Percentiles rank a stretch among this genome's conserved stretches.
phyloP scores from a whole-genome alignment of 2,329 filamentous ascomycete species.

The Lachnum nothofagi region DNA sequence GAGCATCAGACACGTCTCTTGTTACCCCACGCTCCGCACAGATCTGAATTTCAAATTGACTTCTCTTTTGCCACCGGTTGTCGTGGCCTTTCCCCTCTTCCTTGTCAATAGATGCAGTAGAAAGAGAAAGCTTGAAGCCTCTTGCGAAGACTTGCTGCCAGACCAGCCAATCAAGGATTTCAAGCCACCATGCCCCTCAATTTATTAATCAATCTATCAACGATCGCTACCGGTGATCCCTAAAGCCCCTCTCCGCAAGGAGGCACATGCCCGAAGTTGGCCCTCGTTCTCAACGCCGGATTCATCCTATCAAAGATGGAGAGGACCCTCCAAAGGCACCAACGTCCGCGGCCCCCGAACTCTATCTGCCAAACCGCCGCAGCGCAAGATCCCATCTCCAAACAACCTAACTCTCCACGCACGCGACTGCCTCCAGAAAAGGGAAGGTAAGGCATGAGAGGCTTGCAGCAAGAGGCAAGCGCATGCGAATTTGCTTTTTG shows the following conservation, averaged over 20 bases:
- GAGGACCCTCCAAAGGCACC: too few species aligned
- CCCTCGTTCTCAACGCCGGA: neutral
- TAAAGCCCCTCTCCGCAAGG: constrained; percentile 5
- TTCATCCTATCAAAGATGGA: too few species aligned
- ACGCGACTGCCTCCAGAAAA: neutral
- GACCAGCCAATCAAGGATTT: constrained; percentile 1
- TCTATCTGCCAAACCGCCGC: neutral
- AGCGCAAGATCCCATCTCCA: neutral
- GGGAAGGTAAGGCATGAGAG: neutral
- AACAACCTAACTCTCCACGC: neutral
- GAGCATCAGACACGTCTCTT: neutral
- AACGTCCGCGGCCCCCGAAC: neutral
- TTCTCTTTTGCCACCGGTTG: constrained; percentile 8
- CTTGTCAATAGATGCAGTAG: neutral
- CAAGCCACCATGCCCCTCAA: constrained; percentile 5
- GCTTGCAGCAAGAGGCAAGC: too few species aligned
- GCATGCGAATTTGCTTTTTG: neutral
- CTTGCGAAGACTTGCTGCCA: neutral
- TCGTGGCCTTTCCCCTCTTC: neutral
- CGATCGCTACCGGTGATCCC: constrained; percentile 2
- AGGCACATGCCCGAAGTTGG: constrained; percentile 9
- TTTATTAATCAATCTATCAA: constrained; percentile 5
- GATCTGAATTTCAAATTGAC: neutral
- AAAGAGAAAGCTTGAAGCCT: neutral
- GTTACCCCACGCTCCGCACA: neutral